Conservation (phyloP, 352 stramenopile genomes). For the Globisporangium middletonii region DNA sequence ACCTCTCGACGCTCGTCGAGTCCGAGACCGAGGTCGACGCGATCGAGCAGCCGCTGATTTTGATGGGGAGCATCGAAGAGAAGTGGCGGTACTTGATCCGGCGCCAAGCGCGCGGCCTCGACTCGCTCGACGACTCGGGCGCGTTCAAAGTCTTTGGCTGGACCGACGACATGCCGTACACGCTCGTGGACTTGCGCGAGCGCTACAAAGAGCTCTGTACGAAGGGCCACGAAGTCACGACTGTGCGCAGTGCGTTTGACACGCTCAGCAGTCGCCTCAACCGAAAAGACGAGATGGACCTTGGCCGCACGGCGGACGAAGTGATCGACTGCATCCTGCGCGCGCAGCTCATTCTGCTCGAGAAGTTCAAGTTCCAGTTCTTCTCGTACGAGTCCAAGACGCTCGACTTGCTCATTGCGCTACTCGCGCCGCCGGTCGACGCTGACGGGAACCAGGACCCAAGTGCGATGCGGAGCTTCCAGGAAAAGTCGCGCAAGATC, state of each 20-base stretch:
- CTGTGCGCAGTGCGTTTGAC: constrained; percentile 56
- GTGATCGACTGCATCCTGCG: constrained; percentile 68
- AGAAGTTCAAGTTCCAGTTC: constrained; percentile 75
- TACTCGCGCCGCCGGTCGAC: constrained; percentile 14
- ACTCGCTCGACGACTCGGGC: constrained; percentile 36
- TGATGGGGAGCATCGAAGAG: constrained; percentile 76
- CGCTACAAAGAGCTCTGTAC: constrained; percentile 65
- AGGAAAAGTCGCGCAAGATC: constrained; percentile 12
- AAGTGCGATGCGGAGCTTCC: constrained; percentile 17
- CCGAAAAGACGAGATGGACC: constrained; percentile 40
- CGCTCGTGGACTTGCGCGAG: constrained; percentile 39
- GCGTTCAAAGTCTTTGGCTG: constrained; percentile 71
- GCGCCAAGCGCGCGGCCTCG: constrained; percentile 36
- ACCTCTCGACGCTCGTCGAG: constrained; percentile 60
- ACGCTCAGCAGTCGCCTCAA: constrained; percentile 43
- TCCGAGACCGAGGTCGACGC: constrained; percentile 44
- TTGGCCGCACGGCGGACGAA: constrained; percentile 54
- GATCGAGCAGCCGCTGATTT: constrained; percentile 65
- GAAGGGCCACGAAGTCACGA: constrained; percentile 33
- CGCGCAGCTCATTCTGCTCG: constrained; percentile 52
- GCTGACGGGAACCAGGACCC: constrained; percentile 13
- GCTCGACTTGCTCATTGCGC: constrained; percentile 45
- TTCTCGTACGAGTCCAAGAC: constrained; percentile 71
- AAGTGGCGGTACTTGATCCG: constrained; percentile 60
- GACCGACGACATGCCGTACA: constrained; percentile 37